Conservation (phyloP, 169 alveolate genomes). For the Plasmodium vivax region DNA sequence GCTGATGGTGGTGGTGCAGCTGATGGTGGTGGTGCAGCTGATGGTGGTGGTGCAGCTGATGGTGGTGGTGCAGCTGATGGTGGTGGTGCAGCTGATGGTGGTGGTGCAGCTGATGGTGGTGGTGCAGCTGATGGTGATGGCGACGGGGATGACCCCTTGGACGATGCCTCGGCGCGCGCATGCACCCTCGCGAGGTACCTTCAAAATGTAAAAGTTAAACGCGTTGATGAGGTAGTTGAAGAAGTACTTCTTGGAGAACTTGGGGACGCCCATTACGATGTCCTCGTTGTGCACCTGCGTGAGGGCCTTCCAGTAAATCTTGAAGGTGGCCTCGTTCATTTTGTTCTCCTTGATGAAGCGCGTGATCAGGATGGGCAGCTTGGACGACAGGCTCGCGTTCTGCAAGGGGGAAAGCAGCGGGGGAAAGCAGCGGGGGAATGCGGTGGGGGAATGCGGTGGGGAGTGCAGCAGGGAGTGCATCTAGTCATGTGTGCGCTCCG, state of each 20-base stretch:
- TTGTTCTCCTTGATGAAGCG: slow-evolving; percentile 68
- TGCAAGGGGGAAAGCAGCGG: background rate
- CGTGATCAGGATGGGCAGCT: slow-evolving; percentile 47
- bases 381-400: slow-evolving; percentile 30
- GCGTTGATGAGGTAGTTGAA: slow-evolving; percentile 55
- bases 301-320: slow-evolving; percentile 60
- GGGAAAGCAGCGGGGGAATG: too few species aligned
- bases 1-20: too few species aligned
- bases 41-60: too few species aligned
- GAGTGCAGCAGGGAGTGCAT: background rate
- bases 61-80: too few species aligned
- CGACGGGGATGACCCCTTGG: background rate
- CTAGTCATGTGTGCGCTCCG: background rate
- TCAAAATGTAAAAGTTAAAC: slow-evolving; percentile 64
- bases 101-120: too few species aligned
- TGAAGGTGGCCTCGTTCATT: slow-evolving; percentile 64
- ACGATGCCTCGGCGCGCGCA: background rate
- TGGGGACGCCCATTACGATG: slow-evolving; percentile 58
- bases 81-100: too few species aligned
- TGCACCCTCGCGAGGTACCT: background rate
- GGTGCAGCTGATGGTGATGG: too few species aligned
- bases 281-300: slow-evolving; percentile 72
- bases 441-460: background rate
- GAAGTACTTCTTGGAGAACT: slow-evolving; percentile 42
- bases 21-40: too few species aligned